Percentiles rank a stretch among this genome's conserved stretches.
Evolutionary conservation across 345 rosid species (phyloP).

Genomic region (Tarenaya hassleriana): DNA sequence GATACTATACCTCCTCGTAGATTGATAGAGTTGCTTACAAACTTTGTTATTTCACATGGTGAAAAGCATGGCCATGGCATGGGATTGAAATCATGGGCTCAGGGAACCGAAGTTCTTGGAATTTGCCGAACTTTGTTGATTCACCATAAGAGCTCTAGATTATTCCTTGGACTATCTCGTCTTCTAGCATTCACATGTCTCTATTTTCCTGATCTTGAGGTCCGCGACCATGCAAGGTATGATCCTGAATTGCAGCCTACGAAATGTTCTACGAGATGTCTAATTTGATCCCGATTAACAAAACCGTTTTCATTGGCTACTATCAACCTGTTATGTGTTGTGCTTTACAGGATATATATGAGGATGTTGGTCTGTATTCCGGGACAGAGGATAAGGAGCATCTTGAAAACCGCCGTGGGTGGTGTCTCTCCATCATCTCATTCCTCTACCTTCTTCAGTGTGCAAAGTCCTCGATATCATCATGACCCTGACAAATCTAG

Average conservation of each 20-base stretch:
- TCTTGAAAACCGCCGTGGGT: conserved; percentile 67
- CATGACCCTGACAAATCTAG: conserved; percentile 54
- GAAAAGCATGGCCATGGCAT: conserved; percentile 58
- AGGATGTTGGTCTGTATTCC: conserved; percentile 85
- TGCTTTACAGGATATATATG: conserved; percentile 68
- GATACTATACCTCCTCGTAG: conserved; percentile 64
- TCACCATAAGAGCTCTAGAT: conserved; percentile 78
- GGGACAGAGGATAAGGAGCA: conserved; percentile 62
- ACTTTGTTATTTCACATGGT: conserved; percentile 58
- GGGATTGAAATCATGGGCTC: conserved; percentile 76
- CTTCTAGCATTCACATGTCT: conserved; percentile 85
- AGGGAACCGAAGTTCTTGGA: conserved; percentile 86
- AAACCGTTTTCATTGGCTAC: conserved; percentile 5
- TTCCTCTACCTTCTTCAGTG: conserved; percentile 56
- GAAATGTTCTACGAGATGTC: too few species aligned
- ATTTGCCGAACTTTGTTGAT: conserved; percentile 80
- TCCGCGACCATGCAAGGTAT: conserved; percentile 90
- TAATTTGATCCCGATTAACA: too few species aligned
- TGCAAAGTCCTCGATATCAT: conserved; percentile 52
- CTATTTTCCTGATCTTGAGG: conserved; percentile 91
- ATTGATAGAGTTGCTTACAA: conserved; percentile 57
- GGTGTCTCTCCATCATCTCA: conserved; percentile 63
- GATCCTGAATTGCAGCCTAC: too few species aligned
- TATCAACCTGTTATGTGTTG: conserved; percentile 18
- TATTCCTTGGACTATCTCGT: conserved; percentile 72